A percentile compares a stretch with the other conserved stretches of the same genome.
These are phyloP conservation scores for Sugiyamaella pinicola DNA, from an alignment of 1,139 yeast species.

Conservation along the genomic window DNA sequence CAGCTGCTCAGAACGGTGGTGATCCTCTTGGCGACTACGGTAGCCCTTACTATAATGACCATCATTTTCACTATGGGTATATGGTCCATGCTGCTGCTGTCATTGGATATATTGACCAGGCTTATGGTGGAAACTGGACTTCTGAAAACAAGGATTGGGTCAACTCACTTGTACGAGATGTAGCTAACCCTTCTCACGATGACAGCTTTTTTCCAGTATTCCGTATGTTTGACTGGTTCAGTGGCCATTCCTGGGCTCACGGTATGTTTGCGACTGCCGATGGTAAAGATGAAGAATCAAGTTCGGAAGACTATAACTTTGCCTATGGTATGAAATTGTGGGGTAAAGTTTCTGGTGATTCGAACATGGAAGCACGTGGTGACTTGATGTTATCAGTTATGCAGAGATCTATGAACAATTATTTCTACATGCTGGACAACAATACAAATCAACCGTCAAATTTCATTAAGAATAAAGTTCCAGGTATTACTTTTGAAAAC, in stretches of 20 bases:
- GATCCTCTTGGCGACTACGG: slow-evolving; percentile 67
- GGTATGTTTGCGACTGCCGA: slow-evolving; percentile 72
- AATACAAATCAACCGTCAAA: slow-evolving; percentile 62
- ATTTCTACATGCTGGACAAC: slow-evolving; percentile 59
- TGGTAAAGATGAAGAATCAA: slow-evolving; percentile 79
- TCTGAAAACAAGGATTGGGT: slow-evolving; percentile 65
- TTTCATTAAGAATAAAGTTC: slow-evolving; percentile 63
- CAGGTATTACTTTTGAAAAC: slow-evolving; percentile 80
- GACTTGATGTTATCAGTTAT: slow-evolving; percentile 70
- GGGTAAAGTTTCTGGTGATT: slow-evolving; percentile 73
- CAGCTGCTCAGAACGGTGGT: slow-evolving; percentile 52
- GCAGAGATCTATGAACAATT: slow-evolving; percentile 62
- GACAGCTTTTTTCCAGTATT: slow-evolving; percentile 74
- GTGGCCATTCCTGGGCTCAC: slow-evolving; percentile 85
- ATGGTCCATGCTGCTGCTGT: slow-evolving; percentile 77
- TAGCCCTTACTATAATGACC: slow-evolving; percentile 71
- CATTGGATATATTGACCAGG: slow-evolving; percentile 63
- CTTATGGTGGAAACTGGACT: slow-evolving; percentile 68
- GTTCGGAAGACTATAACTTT: slow-evolving; percentile 80
- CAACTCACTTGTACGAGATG: slow-evolving; percentile 67
- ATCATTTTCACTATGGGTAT: slow-evolving; percentile 82
- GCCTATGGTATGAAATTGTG: slow-evolving; percentile 81
- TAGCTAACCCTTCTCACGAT: slow-evolving; percentile 66
- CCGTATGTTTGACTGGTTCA: slow-evolving; percentile 77
- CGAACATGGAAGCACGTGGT: slow-evolving; percentile 75